phyloP scores from a whole-genome alignment of 257 asterid species.

The Capsicum chinense region DNA sequence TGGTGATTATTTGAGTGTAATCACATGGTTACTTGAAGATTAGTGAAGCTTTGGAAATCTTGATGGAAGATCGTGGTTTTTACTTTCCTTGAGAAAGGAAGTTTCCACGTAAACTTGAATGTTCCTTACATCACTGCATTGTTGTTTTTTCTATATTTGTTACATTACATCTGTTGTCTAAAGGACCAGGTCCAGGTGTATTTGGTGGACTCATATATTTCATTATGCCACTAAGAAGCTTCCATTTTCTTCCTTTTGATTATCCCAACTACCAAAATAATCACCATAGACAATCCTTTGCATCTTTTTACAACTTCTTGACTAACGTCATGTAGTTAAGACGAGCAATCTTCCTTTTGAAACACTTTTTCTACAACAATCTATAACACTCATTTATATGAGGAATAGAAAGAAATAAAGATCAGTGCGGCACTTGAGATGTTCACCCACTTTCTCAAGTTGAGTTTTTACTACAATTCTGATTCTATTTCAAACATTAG shows the following conservation, averaged over 20 bases:
- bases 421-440: neutral
- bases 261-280: slow-evolving; percentile 11
- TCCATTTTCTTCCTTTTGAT: neutral
- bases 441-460: neutral
- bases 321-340: neutral
- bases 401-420: neutral
- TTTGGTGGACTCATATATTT: too few relatives aligned
- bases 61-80: too few relatives aligned
- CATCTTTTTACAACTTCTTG: neutral
- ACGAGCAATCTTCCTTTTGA: neutral
- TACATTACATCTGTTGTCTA: neutral
- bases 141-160: too few relatives aligned
- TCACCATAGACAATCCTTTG: slow-evolving; percentile 13
- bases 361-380: neutral
- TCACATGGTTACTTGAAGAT: too few relatives aligned
- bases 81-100: too few relatives aligned
- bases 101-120: too few relatives aligned
- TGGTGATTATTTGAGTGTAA: too few relatives aligned
- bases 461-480: slow-evolving; percentile 8
- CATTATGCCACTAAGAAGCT: neutral
- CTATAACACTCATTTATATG: neutral
- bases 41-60: too few relatives aligned
- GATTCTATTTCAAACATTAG: neutral
- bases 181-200: neutral
- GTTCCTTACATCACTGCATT: too few relatives aligned